These are phyloP conservation scores for Diaporthe longicolla DNA, from an alignment of 2,329 filamentous ascomycete species.

Conservation along the genomic window DNA sequence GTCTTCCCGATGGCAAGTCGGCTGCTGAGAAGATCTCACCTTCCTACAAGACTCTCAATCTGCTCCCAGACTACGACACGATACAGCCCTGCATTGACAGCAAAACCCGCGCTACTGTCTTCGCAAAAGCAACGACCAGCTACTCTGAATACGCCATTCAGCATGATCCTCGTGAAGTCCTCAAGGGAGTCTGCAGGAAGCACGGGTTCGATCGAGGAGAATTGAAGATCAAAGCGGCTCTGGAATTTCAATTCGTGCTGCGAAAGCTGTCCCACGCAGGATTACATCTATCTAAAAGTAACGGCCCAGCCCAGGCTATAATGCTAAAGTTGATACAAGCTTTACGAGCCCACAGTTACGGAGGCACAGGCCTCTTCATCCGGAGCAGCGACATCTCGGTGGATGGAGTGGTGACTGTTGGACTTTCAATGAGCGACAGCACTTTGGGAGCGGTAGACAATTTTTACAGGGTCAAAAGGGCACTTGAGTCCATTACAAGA, in stretches of 20 bases:
- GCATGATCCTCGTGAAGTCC: not conserved
- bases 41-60: not conserved
- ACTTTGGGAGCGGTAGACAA: not conserved
- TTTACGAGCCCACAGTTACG: not conserved
- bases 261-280: not conserved
- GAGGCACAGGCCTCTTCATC: not conserved
- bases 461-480: not conserved
- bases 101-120: not conserved
- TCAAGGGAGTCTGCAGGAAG: not conserved
- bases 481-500: not conserved
- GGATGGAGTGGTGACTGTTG: not conserved
- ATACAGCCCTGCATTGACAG: not conserved
- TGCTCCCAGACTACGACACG: not conserved
- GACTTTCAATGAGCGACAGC: not conserved
- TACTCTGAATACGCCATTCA: too few species aligned
- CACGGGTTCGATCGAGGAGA: too few species aligned
- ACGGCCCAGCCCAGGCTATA: not conserved
- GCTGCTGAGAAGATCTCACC: not conserved
- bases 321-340: not conserved
- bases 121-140: not conserved
- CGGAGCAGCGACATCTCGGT: not conserved
- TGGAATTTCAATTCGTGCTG: slow-evolving; percentile 17
- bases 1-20: not conserved
- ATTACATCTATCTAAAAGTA: not conserved
- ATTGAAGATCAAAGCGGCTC: not conserved